These are phyloP conservation scores for Mycena pura DNA, from an alignment of 768 basidiomycete species.

Conservation along the genomic window DNA sequence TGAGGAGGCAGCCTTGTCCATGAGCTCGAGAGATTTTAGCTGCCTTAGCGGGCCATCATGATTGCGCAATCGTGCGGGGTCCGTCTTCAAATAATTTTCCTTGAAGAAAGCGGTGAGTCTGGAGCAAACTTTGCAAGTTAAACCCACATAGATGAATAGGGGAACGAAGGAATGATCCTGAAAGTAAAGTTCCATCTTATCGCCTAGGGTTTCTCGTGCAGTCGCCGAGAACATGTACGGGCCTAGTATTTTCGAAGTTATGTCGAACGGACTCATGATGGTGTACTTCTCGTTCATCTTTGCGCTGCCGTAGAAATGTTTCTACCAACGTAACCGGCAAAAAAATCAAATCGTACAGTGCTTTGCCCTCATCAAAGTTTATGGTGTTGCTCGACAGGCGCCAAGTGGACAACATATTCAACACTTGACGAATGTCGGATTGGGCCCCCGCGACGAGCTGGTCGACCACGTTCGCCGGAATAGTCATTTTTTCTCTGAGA, in stretches of 20 bases:
- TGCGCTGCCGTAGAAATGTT: slow-evolving; percentile 52
- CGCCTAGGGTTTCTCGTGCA: slow-evolving; percentile 78
- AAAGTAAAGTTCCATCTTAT: slow-evolving; percentile 97
- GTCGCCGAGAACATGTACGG: slow-evolving; percentile 91
- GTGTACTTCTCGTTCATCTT: slow-evolving; percentile 93
- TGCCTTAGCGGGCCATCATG: slow-evolving; percentile 66
- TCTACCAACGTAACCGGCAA: neutral
- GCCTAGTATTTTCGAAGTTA: slow-evolving; percentile 87
- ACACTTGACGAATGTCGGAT: slow-evolving; percentile 95
- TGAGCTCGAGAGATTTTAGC: slow-evolving; percentile 78
- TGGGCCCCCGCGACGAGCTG: slow-evolving; percentile 89
- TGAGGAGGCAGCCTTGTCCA: slow-evolving; percentile 88
- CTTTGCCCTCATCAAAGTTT: slow-evolving; percentile 91
- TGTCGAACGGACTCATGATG: slow-evolving; percentile 90
- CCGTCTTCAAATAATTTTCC: slow-evolving; percentile 95
- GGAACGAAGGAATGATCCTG: slow-evolving; percentile 96
- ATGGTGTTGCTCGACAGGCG: slow-evolving; percentile 81
- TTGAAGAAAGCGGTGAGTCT: slow-evolving; percentile 31
- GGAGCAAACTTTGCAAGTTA: neutral
- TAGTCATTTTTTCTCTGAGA: slow-evolving; percentile 86
- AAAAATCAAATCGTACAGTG: slow-evolving; percentile 65
- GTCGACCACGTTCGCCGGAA: slow-evolving; percentile 91
- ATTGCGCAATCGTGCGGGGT: slow-evolving; percentile 67
- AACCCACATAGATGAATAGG: slow-evolving; percentile 87
- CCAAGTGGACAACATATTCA: slow-evolving; percentile 99